phyloP scores from a whole-genome alignment of 73 alveolate species.

The Symbiodinium pilosum region DNA sequence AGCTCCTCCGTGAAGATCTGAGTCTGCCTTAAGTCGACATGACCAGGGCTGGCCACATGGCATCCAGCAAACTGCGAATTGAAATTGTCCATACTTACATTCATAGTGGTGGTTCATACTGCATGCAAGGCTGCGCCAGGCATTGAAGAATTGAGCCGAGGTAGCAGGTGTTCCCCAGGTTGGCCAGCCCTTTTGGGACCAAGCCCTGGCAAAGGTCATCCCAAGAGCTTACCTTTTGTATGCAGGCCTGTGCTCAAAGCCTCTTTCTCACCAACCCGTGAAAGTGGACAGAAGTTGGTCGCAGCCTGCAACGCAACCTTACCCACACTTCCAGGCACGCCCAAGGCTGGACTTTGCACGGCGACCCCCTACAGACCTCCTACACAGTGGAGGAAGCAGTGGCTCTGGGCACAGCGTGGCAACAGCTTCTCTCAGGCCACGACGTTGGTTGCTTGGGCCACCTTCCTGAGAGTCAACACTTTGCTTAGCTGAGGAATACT shows the following conservation, averaged over 20 bases:
- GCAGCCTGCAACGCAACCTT: no score
- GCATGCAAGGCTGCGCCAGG: constrained; percentile 52
- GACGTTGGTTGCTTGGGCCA: background rate
- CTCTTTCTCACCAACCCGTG: background rate
- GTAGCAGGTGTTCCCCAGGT: constrained; percentile 97
- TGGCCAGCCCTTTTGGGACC: constrained; percentile 94
- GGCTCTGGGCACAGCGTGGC: no score
- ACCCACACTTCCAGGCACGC: no score
- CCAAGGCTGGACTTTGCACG: no score
- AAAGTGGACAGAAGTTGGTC: background rate
- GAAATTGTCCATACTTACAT: constrained; percentile 32
- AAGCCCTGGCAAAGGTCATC: background rate
- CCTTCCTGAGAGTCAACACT: background rate
- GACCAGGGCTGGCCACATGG: background rate
- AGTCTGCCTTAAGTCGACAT: background rate
- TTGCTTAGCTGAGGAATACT: no score
- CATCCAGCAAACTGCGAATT: background rate
- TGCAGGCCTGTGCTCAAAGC: no score
- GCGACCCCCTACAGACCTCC: no score
- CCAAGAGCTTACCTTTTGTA: no score
- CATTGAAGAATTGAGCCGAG: constrained; percentile 96
- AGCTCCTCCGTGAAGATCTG: background rate
- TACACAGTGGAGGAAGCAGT: no score
- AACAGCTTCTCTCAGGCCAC: no score
- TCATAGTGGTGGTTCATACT: constrained; percentile 63